A percentile compares a stretch with the other conserved stretches of the same genome.
phyloP scores from a whole-genome alignment of 495 filamentous ascomycete species.

The Aspergillus biplanus region DNA sequence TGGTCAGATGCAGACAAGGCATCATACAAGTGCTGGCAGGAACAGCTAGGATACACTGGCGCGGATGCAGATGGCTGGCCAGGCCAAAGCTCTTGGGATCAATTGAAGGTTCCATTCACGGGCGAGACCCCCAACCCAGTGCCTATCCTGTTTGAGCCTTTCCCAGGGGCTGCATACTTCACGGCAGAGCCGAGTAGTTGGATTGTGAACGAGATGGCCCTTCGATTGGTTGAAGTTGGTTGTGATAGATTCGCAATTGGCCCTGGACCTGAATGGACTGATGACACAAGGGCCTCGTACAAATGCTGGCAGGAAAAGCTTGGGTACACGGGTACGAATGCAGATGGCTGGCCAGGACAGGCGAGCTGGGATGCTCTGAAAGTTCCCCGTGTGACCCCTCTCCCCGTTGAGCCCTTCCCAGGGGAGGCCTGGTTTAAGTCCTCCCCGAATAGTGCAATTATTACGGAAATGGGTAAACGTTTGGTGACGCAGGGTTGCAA shows the following conservation, averaged over 20 bases:
- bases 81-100: conserved; percentile 1
- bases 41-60: conserved; percentile 8
- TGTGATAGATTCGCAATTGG: conserved; percentile 8
- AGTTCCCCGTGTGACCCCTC: conserved; percentile 1
- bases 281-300: conserved; percentile 5
- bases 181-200: neutral
- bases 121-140: neutral
- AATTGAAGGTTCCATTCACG: conserved; percentile 5
- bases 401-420: conserved; percentile 9
- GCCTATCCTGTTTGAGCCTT: conserved; percentile 3
- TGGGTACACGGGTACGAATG: conserved; percentile 13
- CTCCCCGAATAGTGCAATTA: neutral
- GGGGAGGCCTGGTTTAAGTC: conserved; percentile 9
- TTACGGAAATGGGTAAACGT: conserved; percentile 8
- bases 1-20: conserved; percentile 4
- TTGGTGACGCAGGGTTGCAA: neutral
- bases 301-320: conserved; percentile 16
- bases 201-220: conserved; percentile 8
- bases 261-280: conserved; percentile 9
- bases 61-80: conserved; percentile 13
- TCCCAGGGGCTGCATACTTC: conserved; percentile 11
- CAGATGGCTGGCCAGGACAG: conserved; percentile 19
- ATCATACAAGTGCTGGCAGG: conserved; percentile 10
- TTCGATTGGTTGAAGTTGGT: conserved; percentile 12
- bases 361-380: conserved; percentile 13